Evolutionary conservation across 2,329 filamentous ascomycete species (phyloP).

Genomic region (Calonectria pseudoreteaudii): DNA sequence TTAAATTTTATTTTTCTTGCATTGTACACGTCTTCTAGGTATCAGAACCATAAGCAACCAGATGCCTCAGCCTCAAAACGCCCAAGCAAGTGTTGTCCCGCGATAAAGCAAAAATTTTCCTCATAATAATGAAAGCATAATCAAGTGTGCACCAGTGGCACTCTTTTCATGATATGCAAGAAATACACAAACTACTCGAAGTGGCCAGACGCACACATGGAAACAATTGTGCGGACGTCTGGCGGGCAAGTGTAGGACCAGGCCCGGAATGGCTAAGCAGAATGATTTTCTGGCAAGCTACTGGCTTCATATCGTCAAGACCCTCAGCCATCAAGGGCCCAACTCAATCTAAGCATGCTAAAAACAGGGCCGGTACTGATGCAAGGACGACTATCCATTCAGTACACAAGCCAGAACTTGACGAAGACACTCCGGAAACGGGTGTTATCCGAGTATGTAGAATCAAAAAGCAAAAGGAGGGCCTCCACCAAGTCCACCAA

Average conservation of each 20-base stretch:
- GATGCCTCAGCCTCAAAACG: conserved; percentile 26
- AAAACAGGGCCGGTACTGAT: conserved; percentile 8
- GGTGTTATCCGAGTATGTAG: neutral
- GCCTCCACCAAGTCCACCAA: neutral
- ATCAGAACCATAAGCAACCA: conserved; percentile 25
- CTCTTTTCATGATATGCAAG: neutral
- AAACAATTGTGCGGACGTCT: neutral
- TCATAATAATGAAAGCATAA: conserved; percentile 1
- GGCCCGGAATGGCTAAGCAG: neutral
- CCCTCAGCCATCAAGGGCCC: neutral
- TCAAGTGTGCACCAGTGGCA: neutral
- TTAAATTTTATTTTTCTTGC: neutral
- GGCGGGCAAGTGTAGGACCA: neutral
- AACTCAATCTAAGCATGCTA: conserved; percentile 8
- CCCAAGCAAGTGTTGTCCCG: conserved; percentile 18
- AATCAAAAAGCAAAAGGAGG: neutral
- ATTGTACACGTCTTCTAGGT: conserved; percentile 28
- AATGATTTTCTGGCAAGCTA: conserved; percentile 21
- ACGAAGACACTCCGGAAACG: neutral
- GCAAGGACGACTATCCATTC: conserved; percentile 42
- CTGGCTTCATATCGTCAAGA: neutral
- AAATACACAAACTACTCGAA: neutral
- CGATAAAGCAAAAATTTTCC: neutral
- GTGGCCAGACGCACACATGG: neutral
- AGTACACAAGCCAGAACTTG: neutral